Evolutionary conservation across 768 basidiomycete species (phyloP).

Genomic region (Kwoniella dendrophila): DNA sequence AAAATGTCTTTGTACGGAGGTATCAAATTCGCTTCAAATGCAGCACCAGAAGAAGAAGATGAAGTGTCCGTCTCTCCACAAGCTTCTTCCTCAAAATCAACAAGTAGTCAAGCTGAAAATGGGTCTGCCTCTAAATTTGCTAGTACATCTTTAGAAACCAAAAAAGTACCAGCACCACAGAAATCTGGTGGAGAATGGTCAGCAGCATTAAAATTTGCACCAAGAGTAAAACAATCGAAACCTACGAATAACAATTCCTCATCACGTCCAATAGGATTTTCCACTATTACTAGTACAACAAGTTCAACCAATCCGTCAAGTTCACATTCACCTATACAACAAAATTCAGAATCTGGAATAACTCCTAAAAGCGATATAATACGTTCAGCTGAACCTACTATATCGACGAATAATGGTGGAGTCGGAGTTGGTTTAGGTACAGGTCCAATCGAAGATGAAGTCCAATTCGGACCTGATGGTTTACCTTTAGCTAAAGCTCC

Average conservation of each 20-base stretch:
- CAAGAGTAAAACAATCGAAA: conserved; percentile 40
- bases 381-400: conserved; percentile 21
- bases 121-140: background rate
- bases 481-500: conserved; percentile 49
- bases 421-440: background rate
- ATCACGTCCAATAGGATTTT: conserved; percentile 21
- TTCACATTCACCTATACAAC: background rate
- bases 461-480: conserved; percentile 44
- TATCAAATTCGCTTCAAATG: conserved; percentile 42
- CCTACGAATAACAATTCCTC: conserved; percentile 19
- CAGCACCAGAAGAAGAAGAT: conserved; percentile 16
- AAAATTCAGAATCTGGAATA: background rate
- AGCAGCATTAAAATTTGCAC: conserved; percentile 53
- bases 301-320: conserved; percentile 8
- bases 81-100: conserved; percentile 7
- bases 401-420: background rate
- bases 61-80: background rate
- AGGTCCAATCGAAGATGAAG: conserved; percentile 19
- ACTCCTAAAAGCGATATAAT: conserved; percentile 21
- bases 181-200: conserved; percentile 43
- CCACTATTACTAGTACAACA: conserved; percentile 5
- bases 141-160: background rate
- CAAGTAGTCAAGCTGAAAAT: background rate
- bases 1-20: conserved; percentile 51
- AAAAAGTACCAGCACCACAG: background rate